Evolutionary conservation across 2,329 filamentous ascomycete genomes (phyloP).

Genomic region (Phyllachora maydis): DNA sequence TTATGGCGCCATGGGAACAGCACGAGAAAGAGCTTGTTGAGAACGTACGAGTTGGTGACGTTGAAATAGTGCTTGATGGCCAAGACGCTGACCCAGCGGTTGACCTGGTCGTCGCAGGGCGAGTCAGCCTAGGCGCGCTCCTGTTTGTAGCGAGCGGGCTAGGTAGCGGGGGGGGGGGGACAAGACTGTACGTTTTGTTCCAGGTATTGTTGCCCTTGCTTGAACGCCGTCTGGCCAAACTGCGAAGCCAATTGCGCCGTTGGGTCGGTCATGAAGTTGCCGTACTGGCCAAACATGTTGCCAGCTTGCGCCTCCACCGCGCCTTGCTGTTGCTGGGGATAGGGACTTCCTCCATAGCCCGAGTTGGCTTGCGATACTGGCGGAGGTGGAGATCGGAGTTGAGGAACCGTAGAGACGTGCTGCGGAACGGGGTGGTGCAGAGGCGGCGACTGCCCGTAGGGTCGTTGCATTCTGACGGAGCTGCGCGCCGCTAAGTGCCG

Average conservation of each 20-base stretch:
- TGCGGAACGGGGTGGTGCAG: slow-evolving; percentile 95
- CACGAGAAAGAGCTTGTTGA: slow-evolving; percentile 81
- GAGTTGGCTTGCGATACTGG: slow-evolving; percentile 51
- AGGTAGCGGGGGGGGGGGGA: neutral
- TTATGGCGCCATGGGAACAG: slow-evolving; percentile 96
- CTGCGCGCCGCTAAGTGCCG: too few species aligned
- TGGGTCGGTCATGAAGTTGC: slow-evolving; percentile 88
- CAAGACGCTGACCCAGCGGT: slow-evolving; percentile 71
- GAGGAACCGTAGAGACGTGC: slow-evolving; percentile 93
- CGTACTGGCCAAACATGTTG: slow-evolving; percentile 52
- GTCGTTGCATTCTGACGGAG: slow-evolving; percentile 66
- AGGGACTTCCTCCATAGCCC: slow-evolving; percentile 38
- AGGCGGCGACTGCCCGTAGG: slow-evolving; percentile 76
- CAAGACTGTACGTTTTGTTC: slow-evolving; percentile 63
- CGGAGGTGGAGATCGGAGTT: slow-evolving; percentile 83
- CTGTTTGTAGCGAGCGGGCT: too few species aligned
- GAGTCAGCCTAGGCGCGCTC: too few species aligned
- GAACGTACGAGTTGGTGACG: slow-evolving; percentile 91
- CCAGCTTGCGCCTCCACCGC: slow-evolving; percentile 22
- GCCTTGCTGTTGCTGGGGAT: slow-evolving; percentile 42
- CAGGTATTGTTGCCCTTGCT: slow-evolving; percentile 80
- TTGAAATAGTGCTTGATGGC: slow-evolving; percentile 99
- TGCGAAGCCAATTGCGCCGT: slow-evolving; percentile 89
- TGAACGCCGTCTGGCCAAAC: slow-evolving; percentile 79
- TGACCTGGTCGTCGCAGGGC: slow-evolving; percentile 18